Evolutionary conservation across 2,329 filamentous ascomycete species (phyloP).

Genomic region (Penicillium sp.): DNA sequence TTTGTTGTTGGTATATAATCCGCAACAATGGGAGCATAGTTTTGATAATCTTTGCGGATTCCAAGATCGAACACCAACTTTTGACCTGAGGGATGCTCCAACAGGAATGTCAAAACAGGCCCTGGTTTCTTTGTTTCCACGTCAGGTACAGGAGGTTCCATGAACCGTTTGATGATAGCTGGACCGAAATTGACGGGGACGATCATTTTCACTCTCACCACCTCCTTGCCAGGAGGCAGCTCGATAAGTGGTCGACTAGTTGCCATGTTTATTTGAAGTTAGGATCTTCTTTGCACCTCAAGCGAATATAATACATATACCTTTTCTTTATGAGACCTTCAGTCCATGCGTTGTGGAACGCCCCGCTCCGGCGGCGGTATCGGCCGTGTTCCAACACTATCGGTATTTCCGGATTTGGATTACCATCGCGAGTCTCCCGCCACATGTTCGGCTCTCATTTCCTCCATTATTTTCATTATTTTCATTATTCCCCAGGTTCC

Average conservation of each 20-base stretch:
- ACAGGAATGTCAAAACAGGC: slow-evolving; percentile 8
- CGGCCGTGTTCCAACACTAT: neutral
- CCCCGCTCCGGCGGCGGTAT: neutral
- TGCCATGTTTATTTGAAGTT: neutral
- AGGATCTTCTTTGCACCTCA: no score
- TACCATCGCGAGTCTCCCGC: neutral
- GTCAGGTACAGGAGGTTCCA: slow-evolving; percentile 38
- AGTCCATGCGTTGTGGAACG: neutral
- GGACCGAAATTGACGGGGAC: slow-evolving; percentile 44
- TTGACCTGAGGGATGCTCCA: slow-evolving; percentile 13
- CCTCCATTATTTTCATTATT: no score
- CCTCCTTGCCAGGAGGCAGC: neutral
- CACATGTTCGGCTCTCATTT: neutral
- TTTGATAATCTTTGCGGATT: slow-evolving; percentile 32
- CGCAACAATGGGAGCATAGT: slow-evolving; percentile 22
- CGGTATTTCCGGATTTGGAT: neutral
- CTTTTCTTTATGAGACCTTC: neutral
- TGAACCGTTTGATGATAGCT: slow-evolving; percentile 40
- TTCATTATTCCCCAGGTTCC: no score
- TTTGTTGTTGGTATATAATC: slow-evolving; percentile 17
- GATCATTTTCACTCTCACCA: slow-evolving; percentile 28
- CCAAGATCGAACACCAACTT: slow-evolving; percentile 33
- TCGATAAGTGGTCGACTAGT: slow-evolving; percentile 23
- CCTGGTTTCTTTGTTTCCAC: slow-evolving; percentile 25
- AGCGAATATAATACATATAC: neutral